Conservation (phyloP, 164 flowering plant species). For the Dillenia turbinata region DNA sequence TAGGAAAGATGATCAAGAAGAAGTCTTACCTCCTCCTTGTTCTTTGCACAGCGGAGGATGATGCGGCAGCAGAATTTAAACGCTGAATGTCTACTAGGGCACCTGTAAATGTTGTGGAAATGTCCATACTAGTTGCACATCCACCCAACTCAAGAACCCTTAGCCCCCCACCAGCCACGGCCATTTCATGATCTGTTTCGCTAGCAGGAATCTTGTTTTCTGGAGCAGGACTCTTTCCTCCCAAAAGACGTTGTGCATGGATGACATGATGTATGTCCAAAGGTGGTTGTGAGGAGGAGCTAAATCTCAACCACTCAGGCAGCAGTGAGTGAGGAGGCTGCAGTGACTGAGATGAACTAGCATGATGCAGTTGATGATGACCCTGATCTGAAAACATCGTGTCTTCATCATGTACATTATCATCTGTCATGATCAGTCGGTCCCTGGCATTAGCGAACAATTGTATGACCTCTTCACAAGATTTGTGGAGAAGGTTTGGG, state of each 20-base stretch:
- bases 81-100: conserved; percentile 10
- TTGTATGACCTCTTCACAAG: conserved; percentile 31
- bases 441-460: conserved; percentile 26
- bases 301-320: conserved; percentile 9
- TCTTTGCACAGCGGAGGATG: no score
- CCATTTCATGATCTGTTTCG: neutral
- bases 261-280: no score
- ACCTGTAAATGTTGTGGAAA: neutral
- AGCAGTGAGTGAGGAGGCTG: neutral
- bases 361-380: no score
- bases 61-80: neutral
- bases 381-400: neutral
- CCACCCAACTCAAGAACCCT: conserved; percentile 1
- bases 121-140: neutral
- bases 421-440: conserved; percentile 12
- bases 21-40: conserved; percentile 34
- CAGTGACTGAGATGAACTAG: no score
- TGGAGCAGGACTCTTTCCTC: conserved; percentile 4
- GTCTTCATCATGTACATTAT: neutral
- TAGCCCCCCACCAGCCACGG: neutral
- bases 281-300: neutral
- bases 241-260: neutral
- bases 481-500: conserved; percentile 17
- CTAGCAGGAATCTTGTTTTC: neutral
- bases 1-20: neutral